phyloP scores from a whole-genome alignment of 345 rosid genomes.

The Lagerstroemia speciosa region DNA sequence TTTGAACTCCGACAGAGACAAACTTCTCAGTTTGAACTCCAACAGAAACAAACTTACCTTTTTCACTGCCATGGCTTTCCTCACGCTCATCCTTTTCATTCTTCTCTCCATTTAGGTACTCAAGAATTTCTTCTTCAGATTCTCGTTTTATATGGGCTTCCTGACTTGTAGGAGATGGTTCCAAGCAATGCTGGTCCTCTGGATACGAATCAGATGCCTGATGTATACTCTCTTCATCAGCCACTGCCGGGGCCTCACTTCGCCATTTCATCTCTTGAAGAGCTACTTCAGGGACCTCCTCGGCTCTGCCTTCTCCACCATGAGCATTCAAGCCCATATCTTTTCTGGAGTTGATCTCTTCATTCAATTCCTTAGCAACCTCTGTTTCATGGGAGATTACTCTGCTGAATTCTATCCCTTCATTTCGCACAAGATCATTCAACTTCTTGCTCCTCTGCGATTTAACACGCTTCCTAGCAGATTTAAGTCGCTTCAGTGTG shows the following conservation, averaged over 20 bases:
- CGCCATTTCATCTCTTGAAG: not conserved
- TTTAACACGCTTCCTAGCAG: conserved; percentile 49
- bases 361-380: not conserved
- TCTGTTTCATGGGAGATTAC: conserved; percentile 5
- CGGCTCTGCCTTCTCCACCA: not conserved
- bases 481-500: conserved; percentile 50
- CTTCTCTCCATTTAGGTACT: not conserved
- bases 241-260: not conserved
- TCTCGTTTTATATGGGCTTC: not conserved
- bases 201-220: not conserved
- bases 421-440: conserved; percentile 17
- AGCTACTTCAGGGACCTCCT: not conserved
- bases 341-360: not conserved
- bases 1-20: conserved; percentile 4
- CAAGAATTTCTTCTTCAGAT: not conserved
- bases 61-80: not conserved
- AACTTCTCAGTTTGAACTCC: conserved; percentile 4
- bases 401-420: conserved; percentile 5
- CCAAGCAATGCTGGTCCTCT: conserved; percentile 2
- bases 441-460: conserved; percentile 40
- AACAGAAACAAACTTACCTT: conserved; percentile 9
- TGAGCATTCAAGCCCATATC: not conserved
- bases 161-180: not conserved
- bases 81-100: not conserved
- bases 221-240: not conserved